Base-by-base conservation (phyloP, 208 protist species). In the Borovskyia barvae region DNA sequence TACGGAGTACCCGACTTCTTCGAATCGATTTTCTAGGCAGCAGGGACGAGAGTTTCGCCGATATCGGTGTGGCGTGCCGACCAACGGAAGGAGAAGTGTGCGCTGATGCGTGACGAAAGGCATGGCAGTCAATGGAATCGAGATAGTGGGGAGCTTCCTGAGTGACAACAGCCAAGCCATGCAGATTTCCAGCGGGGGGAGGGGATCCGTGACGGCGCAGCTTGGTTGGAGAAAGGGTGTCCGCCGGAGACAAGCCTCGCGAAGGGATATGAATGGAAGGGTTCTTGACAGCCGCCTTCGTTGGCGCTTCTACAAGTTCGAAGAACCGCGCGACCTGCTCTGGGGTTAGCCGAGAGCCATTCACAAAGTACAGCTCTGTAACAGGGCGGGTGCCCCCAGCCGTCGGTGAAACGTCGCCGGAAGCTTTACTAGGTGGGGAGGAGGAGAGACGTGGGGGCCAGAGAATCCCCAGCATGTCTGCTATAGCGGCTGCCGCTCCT, bases 331-430 rank as follows among this genome's bases (percentile, higher is more conserved):
- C 50, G 25, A 60, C 49, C 41, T 91, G 84, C 36, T 52, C 40
- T 22, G 53, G 43, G 2, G 84, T 91, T 17, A 91, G 72, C 4
- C 84, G 70, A 1, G 62, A 68, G 2, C 84, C 84, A 5, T 67
- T 85, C 29, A 79, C 40, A 46, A 87, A 87, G 55, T 77, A 87
- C 22, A 91, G 47, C 37, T 72, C 53, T 48, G 19, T 19, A 15
- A 19, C 1, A 19, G 9, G 15, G 6, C 39, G 15, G 9, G 9
- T 39, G 33, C 33, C 33, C n/a, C n/a, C n/a, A n/a, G n/a, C n/a
- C n/a, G n/a, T n/a, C n/a, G n/a, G n/a, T n/a, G n/a, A n/a, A n/a
- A n/a, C n/a, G n/a, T n/a, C n/a, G n/a, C n/a, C n/a, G n/a, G n/a
- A n/a, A n/a, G n/a, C n/a, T n/a, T n/a, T n/a, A n/a, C n/a, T n/a